Conservation (phyloP, 495 filamentous ascomycete species). For the Aspergillus haitiensis region DNA sequence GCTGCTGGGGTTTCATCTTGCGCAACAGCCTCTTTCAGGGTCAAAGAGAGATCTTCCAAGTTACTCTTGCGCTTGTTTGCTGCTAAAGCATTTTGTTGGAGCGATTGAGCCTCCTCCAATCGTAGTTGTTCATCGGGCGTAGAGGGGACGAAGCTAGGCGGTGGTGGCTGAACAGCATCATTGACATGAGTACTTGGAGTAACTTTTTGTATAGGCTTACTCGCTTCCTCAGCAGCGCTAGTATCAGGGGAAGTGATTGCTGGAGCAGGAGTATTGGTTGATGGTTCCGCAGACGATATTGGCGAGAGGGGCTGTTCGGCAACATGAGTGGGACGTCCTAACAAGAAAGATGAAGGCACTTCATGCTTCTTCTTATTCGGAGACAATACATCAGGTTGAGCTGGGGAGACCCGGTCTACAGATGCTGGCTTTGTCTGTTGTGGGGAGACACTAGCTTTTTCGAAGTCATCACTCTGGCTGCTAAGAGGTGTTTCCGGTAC, state of each 20-base stretch:
- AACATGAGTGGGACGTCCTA: conserved; percentile 29
- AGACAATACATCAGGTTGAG: conserved; percentile 19
- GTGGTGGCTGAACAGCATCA: conserved; percentile 22
- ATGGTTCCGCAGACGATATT: conserved; percentile 44
- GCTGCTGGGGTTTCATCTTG: conserved; percentile 24
- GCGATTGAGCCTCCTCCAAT: conserved; percentile 50
- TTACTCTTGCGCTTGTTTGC: conserved; percentile 27
- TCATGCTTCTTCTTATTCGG: conserved; percentile 32
- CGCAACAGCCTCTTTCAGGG: conserved; percentile 29
- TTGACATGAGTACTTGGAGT: conserved; percentile 29
- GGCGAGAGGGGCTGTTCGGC: conserved; percentile 47
- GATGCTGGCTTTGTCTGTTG: conserved; percentile 22
- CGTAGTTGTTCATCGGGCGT: conserved; percentile 53
- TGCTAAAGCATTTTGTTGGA: conserved; percentile 30
- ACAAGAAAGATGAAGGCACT: conserved; percentile 33
- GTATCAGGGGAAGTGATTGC: conserved; percentile 43
- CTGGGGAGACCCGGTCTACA: conserved; percentile 21
- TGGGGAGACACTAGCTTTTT: conserved; percentile 20
- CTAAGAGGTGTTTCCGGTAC: conserved; percentile 29
- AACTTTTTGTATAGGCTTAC: conserved; percentile 28
- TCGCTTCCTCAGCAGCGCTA: conserved; percentile 42
- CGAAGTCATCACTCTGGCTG: conserved; percentile 27
- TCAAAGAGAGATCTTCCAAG: conserved; percentile 12
- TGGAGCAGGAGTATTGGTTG: conserved; percentile 44
- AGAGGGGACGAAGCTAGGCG: conserved; percentile 35